phyloP scores from a whole-genome alignment of 352 stramenopile genomes.

The Thalassiosira livingstoniorum region DNA sequence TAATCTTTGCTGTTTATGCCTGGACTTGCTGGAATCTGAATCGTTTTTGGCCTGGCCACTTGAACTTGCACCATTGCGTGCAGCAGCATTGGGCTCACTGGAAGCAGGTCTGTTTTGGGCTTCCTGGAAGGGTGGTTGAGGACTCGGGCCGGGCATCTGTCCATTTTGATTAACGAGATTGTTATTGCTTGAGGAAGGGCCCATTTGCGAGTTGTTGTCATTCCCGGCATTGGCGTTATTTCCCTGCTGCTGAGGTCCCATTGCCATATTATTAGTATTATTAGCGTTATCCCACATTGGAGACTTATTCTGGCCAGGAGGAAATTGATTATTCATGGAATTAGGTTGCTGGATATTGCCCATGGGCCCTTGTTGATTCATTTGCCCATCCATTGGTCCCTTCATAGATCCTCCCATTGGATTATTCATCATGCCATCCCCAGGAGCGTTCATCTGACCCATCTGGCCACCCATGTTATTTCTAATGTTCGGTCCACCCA shows the following conservation, averaged over 20 bases:
- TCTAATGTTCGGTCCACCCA: background rate
- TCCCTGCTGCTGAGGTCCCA: background rate
- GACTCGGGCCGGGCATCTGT: background rate
- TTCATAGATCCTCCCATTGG: background rate
- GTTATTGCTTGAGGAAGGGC: no score
- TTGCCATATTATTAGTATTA: constrained; percentile 10
- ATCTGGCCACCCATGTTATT: constrained; percentile 38
- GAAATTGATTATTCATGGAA: constrained; percentile 26
- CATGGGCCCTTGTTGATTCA: constrained; percentile 8
- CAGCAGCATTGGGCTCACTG: constrained; percentile 2
- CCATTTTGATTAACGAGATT: background rate
- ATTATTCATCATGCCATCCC: constrained; percentile 30
- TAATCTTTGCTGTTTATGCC: constrained; percentile 97
- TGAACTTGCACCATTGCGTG: constrained; percentile 6
- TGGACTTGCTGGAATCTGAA: constrained; percentile 89
- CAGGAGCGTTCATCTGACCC: constrained; percentile 12
- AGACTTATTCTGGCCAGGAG: constrained; percentile 24
- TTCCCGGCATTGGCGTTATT: background rate
- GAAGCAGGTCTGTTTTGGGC: background rate
- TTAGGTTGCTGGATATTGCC: constrained; percentile 18
- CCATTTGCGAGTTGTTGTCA: background rate
- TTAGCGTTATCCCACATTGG: constrained; percentile 6
- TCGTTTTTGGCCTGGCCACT: constrained; percentile 67
- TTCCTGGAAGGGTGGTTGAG: background rate
- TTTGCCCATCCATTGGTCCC: background rate